A percentile compares a stretch with the other conserved stretches of the same genome.
These are phyloP conservation scores for Aspergillus bombycis DNA, from an alignment of 2,329 filamentous ascomycete species.

Conservation along the genomic window DNA sequence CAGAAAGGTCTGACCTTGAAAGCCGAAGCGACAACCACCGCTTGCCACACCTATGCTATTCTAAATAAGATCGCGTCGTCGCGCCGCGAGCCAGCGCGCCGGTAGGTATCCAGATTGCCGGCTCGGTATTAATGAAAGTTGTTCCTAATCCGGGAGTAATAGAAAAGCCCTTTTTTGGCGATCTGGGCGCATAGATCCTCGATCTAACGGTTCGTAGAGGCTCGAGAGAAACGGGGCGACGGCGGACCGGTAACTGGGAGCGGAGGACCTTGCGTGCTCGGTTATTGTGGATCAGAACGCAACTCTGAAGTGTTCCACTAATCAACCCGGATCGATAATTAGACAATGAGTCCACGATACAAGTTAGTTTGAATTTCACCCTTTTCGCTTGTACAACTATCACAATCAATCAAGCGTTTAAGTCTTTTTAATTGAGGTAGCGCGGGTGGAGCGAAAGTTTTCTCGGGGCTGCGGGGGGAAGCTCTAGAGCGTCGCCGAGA, in stretches of 20 bases:
- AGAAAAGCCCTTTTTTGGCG: slow-evolving; percentile 11
- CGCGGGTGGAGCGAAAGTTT: slow-evolving; percentile 16
- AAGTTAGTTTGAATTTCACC: not conserved
- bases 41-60: slow-evolving; percentile 11
- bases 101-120: slow-evolving; percentile 20
- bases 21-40: slow-evolving; percentile 4
- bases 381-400: not conserved
- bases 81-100: slow-evolving; percentile 16
- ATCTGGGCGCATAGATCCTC: slow-evolving; percentile 23
- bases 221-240: slow-evolving; percentile 6
- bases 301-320: not conserved
- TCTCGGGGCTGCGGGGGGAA: slow-evolving; percentile 16
- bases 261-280: slow-evolving; percentile 1
- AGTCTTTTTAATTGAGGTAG: not conserved
- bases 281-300: not conserved
- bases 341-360: not conserved
- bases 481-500: not conserved
- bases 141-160: slow-evolving; percentile 15
- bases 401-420: not conserved
- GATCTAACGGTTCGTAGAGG: not conserved
- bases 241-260: slow-evolving; percentile 6
- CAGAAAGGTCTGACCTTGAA: not conserved
- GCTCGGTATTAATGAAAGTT: not conserved
- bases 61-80: slow-evolving; percentile 16
- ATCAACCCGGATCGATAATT: not conserved